phyloP scores from a whole-genome alignment of 257 asterid species.

The Lycium ferocissimum region DNA sequence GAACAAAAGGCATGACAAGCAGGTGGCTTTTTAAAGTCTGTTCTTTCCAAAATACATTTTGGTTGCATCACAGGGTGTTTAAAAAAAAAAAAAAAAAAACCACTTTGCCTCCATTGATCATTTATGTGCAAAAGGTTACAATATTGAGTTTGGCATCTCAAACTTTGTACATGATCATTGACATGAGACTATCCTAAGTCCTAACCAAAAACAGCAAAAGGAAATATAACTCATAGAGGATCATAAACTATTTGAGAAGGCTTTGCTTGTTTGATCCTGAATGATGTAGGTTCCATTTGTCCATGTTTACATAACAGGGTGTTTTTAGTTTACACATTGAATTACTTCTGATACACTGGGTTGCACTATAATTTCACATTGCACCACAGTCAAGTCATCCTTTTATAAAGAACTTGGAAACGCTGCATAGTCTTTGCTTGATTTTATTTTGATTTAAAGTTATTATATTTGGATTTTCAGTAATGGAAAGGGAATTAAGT shows the following conservation, averaged over 20 bases:
- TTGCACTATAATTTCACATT: not conserved
- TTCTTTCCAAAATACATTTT: not conserved
- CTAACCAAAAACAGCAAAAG: too few relatives aligned
- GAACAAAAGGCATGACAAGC: constrained; percentile 56
- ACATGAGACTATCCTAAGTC: too few relatives aligned
- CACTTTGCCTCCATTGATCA: too few relatives aligned
- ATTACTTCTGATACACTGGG: constrained; percentile 3
- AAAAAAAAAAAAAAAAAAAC: too few relatives aligned
- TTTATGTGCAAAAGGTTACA: too few relatives aligned
- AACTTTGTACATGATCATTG: too few relatives aligned
- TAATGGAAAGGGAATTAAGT: constrained; percentile 20
- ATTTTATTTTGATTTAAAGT: not conserved
- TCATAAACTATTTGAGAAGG: too few relatives aligned
- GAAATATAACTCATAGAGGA: too few relatives aligned
- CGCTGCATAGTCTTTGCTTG: not conserved
- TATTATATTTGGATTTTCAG: not conserved
- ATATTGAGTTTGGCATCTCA: too few relatives aligned
- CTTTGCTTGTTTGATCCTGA: too few relatives aligned
- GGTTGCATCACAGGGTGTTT: constrained; percentile 28
- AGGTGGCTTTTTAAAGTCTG: constrained; percentile 47
- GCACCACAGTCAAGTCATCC: not conserved
- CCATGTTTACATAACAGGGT: not conserved
- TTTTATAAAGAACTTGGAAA: not conserved
- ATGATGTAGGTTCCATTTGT: too few relatives aligned
- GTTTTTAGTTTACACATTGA: constrained; percentile 11